A percentile compares a stretch with the other conserved stretches of the same genome.
Evolutionary conservation across 805 yeast genomes (phyloP).

Genomic region (Wickerhamomyces hampshirensis): DNA sequence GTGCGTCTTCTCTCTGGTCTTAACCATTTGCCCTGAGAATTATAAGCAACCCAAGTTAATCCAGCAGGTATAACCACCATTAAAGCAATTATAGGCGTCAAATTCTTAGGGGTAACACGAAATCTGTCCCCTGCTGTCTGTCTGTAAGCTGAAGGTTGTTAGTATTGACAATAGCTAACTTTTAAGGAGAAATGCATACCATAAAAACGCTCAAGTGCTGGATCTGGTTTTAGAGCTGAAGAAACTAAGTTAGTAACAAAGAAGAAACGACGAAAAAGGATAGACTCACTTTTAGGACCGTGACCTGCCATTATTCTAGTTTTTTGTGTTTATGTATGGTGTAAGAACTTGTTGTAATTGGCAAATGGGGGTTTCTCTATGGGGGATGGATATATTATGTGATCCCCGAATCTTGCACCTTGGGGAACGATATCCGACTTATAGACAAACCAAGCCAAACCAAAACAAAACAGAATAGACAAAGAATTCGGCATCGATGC

Average conservation of each 20-base stretch:
- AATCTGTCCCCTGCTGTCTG: slow-evolving; percentile 21
- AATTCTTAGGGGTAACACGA: slow-evolving; percentile 20
- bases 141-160: slow-evolving; percentile 17
- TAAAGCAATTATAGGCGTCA: slow-evolving; percentile 15
- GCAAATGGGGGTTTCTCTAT: background rate
- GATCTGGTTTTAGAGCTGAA: slow-evolving; percentile 22
- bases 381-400: no score
- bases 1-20: slow-evolving; percentile 21
- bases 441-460: no score
- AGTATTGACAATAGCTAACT: background rate
- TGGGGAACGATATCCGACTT: no score
- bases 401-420: no score
- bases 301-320: background rate
- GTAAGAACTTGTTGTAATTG: background rate
- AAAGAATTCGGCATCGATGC: no score
- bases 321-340: background rate
- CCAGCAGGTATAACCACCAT: slow-evolving; percentile 22
- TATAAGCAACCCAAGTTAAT: slow-evolving; percentile 19
- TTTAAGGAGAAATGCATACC: slow-evolving; percentile 13
- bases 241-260: slow-evolving; percentile 7
- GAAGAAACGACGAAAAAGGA: background rate
- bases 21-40: slow-evolving; percentile 22
- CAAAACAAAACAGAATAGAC: no score
- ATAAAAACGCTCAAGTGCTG: slow-evolving; percentile 23
- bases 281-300: background rate